A percentile compares a stretch with the other conserved stretches of the same genome.
These are phyloP conservation scores for Alternaria incomplexa DNA, from an alignment of 2,329 filamentous ascomycete species.

Conservation along the genomic window DNA sequence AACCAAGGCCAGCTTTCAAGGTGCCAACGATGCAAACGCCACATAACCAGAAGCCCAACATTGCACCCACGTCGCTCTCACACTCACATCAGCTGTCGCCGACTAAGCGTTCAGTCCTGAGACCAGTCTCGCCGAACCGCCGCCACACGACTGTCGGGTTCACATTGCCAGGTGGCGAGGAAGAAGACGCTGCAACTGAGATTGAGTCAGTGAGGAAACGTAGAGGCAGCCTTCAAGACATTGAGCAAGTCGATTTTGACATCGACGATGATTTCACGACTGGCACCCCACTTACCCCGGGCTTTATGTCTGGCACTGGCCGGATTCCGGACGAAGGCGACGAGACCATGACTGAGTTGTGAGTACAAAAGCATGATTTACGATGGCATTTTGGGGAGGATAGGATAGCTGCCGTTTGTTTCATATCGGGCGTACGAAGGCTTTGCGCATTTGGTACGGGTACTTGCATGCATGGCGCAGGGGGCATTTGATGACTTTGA, in stretches of 20 bases:
- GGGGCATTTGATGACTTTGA: neutral
- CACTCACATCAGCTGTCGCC: constrained; percentile 26
- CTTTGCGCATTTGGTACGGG: neutral
- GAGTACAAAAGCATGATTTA: neutral
- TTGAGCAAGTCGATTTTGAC: constrained; percentile 43
- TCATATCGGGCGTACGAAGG: neutral
- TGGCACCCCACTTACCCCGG: constrained; percentile 46
- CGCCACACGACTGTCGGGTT: constrained; percentile 37
- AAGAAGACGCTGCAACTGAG: constrained; percentile 6
- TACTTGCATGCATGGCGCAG: constrained; percentile 3
- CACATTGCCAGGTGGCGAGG: constrained; percentile 21
- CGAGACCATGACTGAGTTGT: constrained; percentile 31
- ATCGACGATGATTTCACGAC: constrained; percentile 49
- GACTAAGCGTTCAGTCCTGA: constrained; percentile 35
- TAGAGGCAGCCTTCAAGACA: constrained; percentile 25
- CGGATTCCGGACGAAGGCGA: constrained; percentile 28
- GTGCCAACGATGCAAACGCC: constrained; percentile 38
- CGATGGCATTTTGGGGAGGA: neutral
- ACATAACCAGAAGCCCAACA: constrained; percentile 22
- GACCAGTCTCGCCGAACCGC: constrained; percentile 44
- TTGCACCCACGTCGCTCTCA: constrained; percentile 15
- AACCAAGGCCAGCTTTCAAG: constrained; percentile 42
- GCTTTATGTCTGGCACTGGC: constrained; percentile 31
- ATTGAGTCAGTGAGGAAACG: constrained; percentile 12
- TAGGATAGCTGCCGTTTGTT: neutral